phyloP scores from a whole-genome alignment of 345 rosid genomes.

The Salix exigua region DNA sequence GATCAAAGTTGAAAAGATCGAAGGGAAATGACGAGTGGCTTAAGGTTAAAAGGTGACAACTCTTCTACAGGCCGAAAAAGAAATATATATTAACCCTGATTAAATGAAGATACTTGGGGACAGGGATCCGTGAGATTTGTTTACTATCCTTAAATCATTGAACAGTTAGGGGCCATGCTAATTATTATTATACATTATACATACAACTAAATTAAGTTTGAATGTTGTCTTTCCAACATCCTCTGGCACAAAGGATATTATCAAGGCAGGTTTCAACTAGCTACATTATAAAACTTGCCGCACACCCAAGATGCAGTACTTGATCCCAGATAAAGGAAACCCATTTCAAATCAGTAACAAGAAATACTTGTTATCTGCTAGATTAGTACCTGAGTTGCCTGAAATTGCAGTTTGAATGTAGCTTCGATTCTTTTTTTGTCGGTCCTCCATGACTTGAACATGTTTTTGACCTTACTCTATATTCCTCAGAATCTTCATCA shows the following conservation, averaged over 20 bases:
- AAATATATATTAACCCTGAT: background rate
- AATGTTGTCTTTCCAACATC: conserved; percentile 33
- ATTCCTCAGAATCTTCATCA: conserved; percentile 19
- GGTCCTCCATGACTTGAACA: conserved; percentile 90
- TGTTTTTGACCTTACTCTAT: conserved; percentile 20
- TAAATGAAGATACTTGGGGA: background rate
- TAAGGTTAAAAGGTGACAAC: background rate
- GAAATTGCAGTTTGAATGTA: conserved; percentile 54
- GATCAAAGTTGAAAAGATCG: background rate
- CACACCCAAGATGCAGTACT: background rate
- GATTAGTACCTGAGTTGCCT: conserved; percentile 49
- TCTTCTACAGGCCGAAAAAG: background rate
- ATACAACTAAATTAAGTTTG: conserved; percentile 2
- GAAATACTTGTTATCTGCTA: background rate
- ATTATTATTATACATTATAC: too few species aligned
- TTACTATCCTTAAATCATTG: background rate
- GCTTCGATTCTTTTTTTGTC: conserved; percentile 77
- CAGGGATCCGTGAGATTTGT: background rate
- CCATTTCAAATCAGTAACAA: background rate
- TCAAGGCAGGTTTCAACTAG: conserved; percentile 45
- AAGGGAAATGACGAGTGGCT: background rate
- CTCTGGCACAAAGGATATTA: conserved; percentile 27
- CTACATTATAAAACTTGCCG: background rate
- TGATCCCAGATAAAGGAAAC: background rate
- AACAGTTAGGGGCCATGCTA: background rate